phyloP scores from a whole-genome alignment of 1,139 yeast species.

The Scheffersomyces insectosa region DNA sequence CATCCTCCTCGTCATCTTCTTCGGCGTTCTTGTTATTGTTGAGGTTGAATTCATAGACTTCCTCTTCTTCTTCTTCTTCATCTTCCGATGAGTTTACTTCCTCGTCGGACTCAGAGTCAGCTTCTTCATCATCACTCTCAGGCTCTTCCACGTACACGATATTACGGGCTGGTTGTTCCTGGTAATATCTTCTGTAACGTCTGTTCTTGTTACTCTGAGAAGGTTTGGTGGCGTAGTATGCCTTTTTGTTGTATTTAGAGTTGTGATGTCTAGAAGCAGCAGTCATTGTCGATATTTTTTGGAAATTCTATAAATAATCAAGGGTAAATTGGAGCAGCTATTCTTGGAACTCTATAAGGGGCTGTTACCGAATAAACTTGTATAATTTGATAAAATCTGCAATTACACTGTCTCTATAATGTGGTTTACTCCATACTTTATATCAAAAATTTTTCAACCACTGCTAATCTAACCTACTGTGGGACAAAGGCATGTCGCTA shows the following conservation, averaged over 20 bases:
- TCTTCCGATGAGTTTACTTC: constrained; percentile 19
- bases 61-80: constrained; percentile 18
- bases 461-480: background rate
- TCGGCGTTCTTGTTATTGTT: constrained; percentile 12
- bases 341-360: background rate
- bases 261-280: constrained; percentile 11
- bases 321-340: background rate
- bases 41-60: constrained; percentile 26
- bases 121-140: constrained; percentile 22
- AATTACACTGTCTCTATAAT: background rate
- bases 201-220: constrained; percentile 14
- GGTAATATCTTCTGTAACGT: constrained; percentile 33
- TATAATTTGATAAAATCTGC: background rate
- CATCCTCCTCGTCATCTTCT: constrained; percentile 12
- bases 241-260: constrained; percentile 10
- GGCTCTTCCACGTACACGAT: constrained; percentile 46
- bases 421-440: constrained; percentile 1
- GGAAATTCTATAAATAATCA: background rate
- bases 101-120: constrained; percentile 12
- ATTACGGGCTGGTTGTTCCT: constrained; percentile 33
- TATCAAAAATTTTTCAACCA: constrained; percentile 8
- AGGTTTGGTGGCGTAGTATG: constrained; percentile 20
- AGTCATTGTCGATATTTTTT: constrained; percentile 5
- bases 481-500: background rate
- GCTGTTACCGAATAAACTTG: background rate